Base-by-base conservation (phyloP, 2,329 filamentous ascomycete species). In the Stagonosporopsis cucurbitacearum region DNA sequence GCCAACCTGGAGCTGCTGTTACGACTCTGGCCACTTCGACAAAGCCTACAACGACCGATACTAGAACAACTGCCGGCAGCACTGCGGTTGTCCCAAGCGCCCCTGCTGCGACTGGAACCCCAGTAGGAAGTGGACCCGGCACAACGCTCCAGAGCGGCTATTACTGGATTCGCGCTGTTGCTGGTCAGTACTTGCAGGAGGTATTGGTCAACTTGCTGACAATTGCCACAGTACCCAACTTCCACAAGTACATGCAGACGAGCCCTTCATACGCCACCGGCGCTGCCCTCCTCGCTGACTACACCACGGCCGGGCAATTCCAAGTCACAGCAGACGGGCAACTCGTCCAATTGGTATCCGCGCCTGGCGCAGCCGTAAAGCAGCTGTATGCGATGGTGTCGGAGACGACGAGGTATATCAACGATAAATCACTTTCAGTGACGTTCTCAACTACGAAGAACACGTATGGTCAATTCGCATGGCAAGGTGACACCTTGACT, bases 291-390 rank as follows among this genome's bases (percentile, higher is more conserved):
- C 77, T 87, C 50, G 79, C 79, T 42, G 78, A 76, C 56, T 78
- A 81, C 71, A 80, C 75, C 6, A 82, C 80, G 1, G 85, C 84
- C 0, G 84, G 84, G 0, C 84, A 87, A 69, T 86, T 83, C 75
- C 81, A 83, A 59, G 77, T 87, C 53, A 30, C 28, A 12, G 75
- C 80, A 3, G 74, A 77, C 40, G 84, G 83, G 0, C 85, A 87
- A 71, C 79, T 86, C 1, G 79, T 85, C 2, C 79, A 84, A 62
- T 75, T 84, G 57, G 80, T 85, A 9, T 79, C 82, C 23, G 69
- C 63, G 54, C 76, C 81, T 0, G 75, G 82, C 58, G 75, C 76
- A 39, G 78, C 79, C 4, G 79, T 79, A 54, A 80, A 70, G 44
- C 54, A 72, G 2, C 67, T 76, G 8, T 76, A 75, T 41, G 73